Conservation (phyloP, 805 yeast species). For the Kodamaea hsintzibuensis region DNA sequence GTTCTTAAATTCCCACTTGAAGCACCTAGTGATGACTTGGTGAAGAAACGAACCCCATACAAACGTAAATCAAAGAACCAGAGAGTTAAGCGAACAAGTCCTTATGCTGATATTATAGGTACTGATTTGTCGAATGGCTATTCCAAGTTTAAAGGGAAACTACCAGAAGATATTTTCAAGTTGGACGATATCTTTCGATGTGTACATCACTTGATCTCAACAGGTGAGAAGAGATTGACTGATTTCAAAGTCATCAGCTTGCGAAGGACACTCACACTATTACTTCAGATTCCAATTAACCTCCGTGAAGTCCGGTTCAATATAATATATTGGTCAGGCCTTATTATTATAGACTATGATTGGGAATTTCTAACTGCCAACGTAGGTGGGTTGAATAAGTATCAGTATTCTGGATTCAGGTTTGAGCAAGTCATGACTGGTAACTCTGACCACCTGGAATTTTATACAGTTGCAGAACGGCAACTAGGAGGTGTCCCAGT, state of each 20-base stretch:
- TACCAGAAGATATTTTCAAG: slow-evolving; percentile 14
- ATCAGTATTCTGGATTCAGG: slow-evolving; percentile 23
- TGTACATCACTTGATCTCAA: slow-evolving; percentile 11
- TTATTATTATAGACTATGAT: slow-evolving; percentile 21
- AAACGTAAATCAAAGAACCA: slow-evolving; percentile 6
- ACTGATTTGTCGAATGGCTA: slow-evolving; percentile 20
- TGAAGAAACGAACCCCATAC: slow-evolving; percentile 5
- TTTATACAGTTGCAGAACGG: slow-evolving; percentile 19
- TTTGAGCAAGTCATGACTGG: slow-evolving; percentile 23
- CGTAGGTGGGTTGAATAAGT: background rate
- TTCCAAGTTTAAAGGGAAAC: slow-evolving; percentile 13
- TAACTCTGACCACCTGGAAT: slow-evolving; percentile 3
- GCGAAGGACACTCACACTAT: slow-evolving; percentile 19
- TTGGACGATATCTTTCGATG: slow-evolving; percentile 17
- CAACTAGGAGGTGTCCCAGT: slow-evolving; percentile 12
- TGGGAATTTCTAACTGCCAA: slow-evolving; percentile 13
- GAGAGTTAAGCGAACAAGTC: slow-evolving; percentile 6
- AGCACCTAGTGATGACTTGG: background rate
- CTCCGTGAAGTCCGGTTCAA: slow-evolving; percentile 15
- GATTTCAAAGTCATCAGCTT: slow-evolving; percentile 16
- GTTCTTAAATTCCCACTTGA: background rate
- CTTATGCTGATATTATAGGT: slow-evolving; percentile 17
- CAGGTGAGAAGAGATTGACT: slow-evolving; percentile 1
- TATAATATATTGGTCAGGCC: slow-evolving; percentile 19
- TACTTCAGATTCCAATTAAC: slow-evolving; percentile 23